Conservation (phyloP, 495 filamentous ascomycete species). For the Oidiodendron maius region DNA sequence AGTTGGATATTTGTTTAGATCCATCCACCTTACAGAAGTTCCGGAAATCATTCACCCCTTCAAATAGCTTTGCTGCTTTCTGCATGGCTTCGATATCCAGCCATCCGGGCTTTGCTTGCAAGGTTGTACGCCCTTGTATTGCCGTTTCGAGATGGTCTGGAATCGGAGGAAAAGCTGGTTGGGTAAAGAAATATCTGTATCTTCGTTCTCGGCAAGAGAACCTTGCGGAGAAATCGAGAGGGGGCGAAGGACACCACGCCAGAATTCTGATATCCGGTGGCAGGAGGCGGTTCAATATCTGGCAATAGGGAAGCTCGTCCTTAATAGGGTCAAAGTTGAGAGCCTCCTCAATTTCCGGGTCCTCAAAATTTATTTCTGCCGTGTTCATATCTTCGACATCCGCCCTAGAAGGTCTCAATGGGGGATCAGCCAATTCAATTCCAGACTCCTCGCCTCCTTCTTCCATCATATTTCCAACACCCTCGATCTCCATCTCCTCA, state of each 20-base stretch:
- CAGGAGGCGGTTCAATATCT: conserved; percentile 77
- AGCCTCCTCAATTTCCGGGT: conserved; percentile 26
- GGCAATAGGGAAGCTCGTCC: conserved; percentile 79
- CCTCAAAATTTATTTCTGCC: conserved; percentile 4
- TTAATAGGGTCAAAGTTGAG: conserved; percentile 63
- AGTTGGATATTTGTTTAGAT: conserved; percentile 79
- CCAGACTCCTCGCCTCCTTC: conserved; percentile 2
- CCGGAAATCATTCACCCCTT: conserved; percentile 87
- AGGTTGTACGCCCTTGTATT: background rate
- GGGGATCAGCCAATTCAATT: conserved; percentile 10
- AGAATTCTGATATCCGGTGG: conserved; percentile 84
- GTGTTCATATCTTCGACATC: background rate
- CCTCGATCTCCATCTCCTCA: conserved; percentile 13
- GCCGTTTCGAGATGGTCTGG: conserved; percentile 26
- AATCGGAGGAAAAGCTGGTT: conserved; percentile 71
- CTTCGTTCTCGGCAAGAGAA: conserved; percentile 85
- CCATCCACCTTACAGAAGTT: conserved; percentile 94
- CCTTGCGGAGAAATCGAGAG: conserved; percentile 78
- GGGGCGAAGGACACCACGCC: conserved; percentile 85
- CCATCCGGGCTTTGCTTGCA: conserved; percentile 34
- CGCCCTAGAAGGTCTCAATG: conserved; percentile 5
- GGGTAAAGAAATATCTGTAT: conserved; percentile 96
- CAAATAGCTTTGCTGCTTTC: conserved; percentile 67
- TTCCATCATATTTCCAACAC: background rate
- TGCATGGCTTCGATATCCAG: conserved; percentile 85